These are phyloP conservation scores for Anthostomella pinea DNA, from an alignment of 2,329 filamentous ascomycete genomes.

Conservation along the genomic window DNA sequence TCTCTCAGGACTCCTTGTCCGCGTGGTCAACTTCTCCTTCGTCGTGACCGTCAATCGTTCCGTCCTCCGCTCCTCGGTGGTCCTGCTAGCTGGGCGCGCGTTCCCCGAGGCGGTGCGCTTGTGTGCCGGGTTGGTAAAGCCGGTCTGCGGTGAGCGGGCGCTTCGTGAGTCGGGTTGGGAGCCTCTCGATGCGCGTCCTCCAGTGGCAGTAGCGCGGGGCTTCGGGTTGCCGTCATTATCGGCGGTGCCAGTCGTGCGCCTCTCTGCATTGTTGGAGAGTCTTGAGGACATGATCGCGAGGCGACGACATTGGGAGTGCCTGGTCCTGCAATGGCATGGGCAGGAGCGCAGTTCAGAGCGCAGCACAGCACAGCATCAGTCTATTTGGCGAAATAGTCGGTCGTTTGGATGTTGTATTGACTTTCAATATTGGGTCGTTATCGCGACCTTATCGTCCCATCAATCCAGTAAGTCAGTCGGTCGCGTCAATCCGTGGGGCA, in stretches of 20 bases:
- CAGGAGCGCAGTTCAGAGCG: neutral
- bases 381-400: no score
- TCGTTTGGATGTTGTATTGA: no score
- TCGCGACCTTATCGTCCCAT: no score
- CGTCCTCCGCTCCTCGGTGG: slow-evolving; percentile 52
- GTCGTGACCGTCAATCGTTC: slow-evolving; percentile 59
- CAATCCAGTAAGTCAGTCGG: no score
- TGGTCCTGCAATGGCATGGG: slow-evolving; percentile 14
- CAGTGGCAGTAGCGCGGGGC: slow-evolving; percentile 23
- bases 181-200: slow-evolving; percentile 13
- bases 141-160: slow-evolving; percentile 30
- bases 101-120: slow-evolving; percentile 59
- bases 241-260: slow-evolving; percentile 42
- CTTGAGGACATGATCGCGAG: slow-evolving; percentile 32
- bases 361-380: no score
- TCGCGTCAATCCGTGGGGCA: no score
- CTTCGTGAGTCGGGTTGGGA: slow-evolving; percentile 35
- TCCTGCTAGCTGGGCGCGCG: slow-evolving; percentile 48
- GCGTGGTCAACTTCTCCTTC: slow-evolving; percentile 59
- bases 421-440: neutral
- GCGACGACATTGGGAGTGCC: slow-evolving; percentile 25
- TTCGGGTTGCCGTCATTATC: slow-evolving; percentile 28
- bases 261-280: slow-evolving; percentile 37
- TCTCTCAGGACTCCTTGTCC: slow-evolving; percentile 57
- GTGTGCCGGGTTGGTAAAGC: slow-evolving; percentile 44